These are phyloP conservation scores for Colletotrichum musicola DNA, from an alignment of 2,329 filamentous ascomycete genomes.

Conservation along the genomic window DNA sequence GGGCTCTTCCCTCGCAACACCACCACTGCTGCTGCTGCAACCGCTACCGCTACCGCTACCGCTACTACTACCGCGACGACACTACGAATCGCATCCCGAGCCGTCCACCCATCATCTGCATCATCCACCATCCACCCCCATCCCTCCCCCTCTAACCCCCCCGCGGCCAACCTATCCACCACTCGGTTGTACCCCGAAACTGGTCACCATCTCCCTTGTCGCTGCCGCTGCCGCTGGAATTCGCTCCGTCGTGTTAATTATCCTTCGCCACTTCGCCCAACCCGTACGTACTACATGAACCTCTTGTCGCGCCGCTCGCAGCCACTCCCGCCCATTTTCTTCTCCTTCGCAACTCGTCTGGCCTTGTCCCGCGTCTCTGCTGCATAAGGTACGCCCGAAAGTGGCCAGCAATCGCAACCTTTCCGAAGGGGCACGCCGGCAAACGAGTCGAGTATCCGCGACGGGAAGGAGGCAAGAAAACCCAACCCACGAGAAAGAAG, in stretches of 20 bases:
- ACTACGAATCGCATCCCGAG: background rate
- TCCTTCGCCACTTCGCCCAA: slow-evolving; percentile 35
- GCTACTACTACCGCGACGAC: too few relatives aligned
- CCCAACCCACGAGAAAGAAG: background rate
- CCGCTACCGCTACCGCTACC: too few relatives aligned
- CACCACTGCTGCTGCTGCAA: background rate
- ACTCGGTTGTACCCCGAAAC: slow-evolving; percentile 32
- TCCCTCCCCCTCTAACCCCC: background rate
- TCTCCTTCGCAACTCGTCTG: slow-evolving; percentile 21
- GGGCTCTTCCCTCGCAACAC: background rate
- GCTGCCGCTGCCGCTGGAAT: background rate
- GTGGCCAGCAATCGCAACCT: slow-evolving; percentile 7
- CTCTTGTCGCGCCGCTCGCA: slow-evolving; percentile 34
- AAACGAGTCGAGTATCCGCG: background rate
- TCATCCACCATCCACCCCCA: slow-evolving; percentile 1
- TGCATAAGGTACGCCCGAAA: background rate
- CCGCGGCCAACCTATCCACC: slow-evolving; percentile 2
- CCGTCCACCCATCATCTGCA: slow-evolving; percentile 13
- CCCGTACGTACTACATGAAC: slow-evolving; percentile 32
- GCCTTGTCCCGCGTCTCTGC: slow-evolving; percentile 20
- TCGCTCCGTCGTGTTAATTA: slow-evolving; percentile 16
- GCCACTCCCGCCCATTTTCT: slow-evolving; percentile 26
- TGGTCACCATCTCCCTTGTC: slow-evolving; percentile 1
- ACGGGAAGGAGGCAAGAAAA: background rate
- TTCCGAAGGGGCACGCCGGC: background rate